Evolutionary conservation across 768 basidiomycete genomes (phyloP).

Genomic region (Naganishia vishniacii): DNA sequence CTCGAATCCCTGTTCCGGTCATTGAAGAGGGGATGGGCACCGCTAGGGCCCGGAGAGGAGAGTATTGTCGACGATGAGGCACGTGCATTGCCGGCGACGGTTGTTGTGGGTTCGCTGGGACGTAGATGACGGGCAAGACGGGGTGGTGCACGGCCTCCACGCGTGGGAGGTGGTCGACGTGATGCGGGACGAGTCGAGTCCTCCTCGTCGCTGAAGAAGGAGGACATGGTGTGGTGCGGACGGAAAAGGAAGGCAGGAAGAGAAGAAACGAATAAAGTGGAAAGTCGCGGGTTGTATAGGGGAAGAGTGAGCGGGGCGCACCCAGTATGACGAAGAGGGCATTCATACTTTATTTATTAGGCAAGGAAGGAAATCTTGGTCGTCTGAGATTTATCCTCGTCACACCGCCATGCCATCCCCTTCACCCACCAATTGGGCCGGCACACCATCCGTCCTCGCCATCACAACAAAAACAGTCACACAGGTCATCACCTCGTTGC

Average conservation of each 20-base stretch:
- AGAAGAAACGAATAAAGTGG: too few species aligned
- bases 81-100: neutral
- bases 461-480: neutral
- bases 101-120: neutral
- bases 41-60: neutral
- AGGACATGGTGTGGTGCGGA: neutral
- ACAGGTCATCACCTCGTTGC: neutral
- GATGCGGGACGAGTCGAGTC: neutral
- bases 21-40: neutral
- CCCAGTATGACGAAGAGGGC: neutral
- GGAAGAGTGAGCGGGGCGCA: neutral
- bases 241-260: neutral
- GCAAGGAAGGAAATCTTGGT: too few species aligned
- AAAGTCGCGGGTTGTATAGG: neutral
- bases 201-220: constrained; percentile 20
- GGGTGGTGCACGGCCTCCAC: constrained; percentile 9
- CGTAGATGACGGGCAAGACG: constrained; percentile 15
- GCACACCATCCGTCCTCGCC: too few species aligned
- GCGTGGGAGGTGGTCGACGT: neutral
- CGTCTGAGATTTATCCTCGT: too few species aligned
- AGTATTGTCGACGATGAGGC: neutral
- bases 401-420: too few species aligned
- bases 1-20: neutral
- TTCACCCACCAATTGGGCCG: too few species aligned
- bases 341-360: too few species aligned